Evolutionary conservation across 2,329 filamentous ascomycete species (phyloP), one percentile per base, ranked within the genome.

Genomic region (Epichloe hybrida): DNA sequence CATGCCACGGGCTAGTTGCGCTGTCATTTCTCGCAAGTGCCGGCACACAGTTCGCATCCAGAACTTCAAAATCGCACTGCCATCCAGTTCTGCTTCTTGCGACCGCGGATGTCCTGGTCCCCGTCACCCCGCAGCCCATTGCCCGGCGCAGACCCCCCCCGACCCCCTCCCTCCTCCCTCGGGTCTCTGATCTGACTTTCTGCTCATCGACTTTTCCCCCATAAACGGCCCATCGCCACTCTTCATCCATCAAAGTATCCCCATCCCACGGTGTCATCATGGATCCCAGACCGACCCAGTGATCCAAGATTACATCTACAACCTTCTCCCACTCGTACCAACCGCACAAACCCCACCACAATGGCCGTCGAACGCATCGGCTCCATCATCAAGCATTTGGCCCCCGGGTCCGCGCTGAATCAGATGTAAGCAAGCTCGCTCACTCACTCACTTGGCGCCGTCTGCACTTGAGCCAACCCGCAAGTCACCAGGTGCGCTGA

Each of bases 341-440:
- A 9, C 27, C 9, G 27, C 27, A 31, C 27, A 17, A 17, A 21
- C 31, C 15, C 9, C 36, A 38, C 13, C 67, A 75, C 59, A 61
- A 93, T 91, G 87, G 84, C 88, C 59, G 78, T 83, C 55, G 88
- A 95, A 74, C 82, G 90, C 70, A 82, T 97, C 59, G 85, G 80
- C 62, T 90, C 86, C 58, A 86, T 97, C 62, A 77, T 95, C 61
- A 89, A 84, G 72, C 90, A 97, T 69, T 76, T 96, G 64, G 76
- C 84, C 53, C 86, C 88, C 48, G 79, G 79, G 59, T 81, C 82
- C 61, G 81, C 80, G 46, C 68, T 96, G 57, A 78, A 80, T 59
- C 73, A 81, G 55, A 86, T 96, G 90, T 95, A 79, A 75, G 84
- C 62, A 13, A n/a, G 15, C 36, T 15, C 36, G n/a, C n/a, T 15